Evolutionary conservation across 2,329 filamentous ascomycete species (phyloP).

Genomic region (Leptographium flavum): DNA sequence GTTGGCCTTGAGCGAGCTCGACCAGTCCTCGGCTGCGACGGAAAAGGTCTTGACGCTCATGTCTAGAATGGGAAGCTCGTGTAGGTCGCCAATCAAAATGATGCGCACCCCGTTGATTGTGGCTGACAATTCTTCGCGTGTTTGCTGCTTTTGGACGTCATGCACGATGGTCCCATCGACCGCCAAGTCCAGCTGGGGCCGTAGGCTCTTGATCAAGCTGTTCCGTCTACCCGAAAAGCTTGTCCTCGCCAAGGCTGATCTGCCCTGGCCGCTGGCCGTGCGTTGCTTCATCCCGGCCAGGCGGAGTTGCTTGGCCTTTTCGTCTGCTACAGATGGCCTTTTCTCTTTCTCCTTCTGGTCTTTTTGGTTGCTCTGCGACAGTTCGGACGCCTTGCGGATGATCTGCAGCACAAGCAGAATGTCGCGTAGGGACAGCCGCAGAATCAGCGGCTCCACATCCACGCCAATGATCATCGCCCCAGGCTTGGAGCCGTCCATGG

Average conservation of each 20-base stretch:
- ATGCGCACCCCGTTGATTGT: constrained; percentile 79
- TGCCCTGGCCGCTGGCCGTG: constrained; percentile 40
- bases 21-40: constrained; percentile 80
- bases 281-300: constrained; percentile 36
- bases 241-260: constrained; percentile 30
- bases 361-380: constrained; percentile 50
- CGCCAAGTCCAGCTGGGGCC: not conserved
- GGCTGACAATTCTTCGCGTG: constrained; percentile 67
- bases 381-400: constrained; percentile 74
- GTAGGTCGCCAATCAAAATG: constrained; percentile 86
- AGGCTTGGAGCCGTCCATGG: constrained; percentile 55
- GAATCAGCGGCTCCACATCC: constrained; percentile 78
- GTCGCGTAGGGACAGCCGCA: constrained; percentile 82
- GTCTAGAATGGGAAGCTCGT: constrained; percentile 90
- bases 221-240: not conserved
- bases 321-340: constrained; percentile 28
- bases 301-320: constrained; percentile 40
- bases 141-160: constrained; percentile 19
- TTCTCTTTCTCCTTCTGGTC: constrained; percentile 19
- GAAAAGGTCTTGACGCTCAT: constrained; percentile 85
- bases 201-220: not conserved
- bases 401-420: constrained; percentile 92
- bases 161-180: not conserved
- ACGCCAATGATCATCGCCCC: constrained; percentile 68
- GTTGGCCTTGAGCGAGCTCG: constrained; percentile 71